Percentiles rank a stretch among this genome's conserved stretches.
Conservation (phyloP, 257 asterid genomes). For the Forsythia suspensa region DNA sequence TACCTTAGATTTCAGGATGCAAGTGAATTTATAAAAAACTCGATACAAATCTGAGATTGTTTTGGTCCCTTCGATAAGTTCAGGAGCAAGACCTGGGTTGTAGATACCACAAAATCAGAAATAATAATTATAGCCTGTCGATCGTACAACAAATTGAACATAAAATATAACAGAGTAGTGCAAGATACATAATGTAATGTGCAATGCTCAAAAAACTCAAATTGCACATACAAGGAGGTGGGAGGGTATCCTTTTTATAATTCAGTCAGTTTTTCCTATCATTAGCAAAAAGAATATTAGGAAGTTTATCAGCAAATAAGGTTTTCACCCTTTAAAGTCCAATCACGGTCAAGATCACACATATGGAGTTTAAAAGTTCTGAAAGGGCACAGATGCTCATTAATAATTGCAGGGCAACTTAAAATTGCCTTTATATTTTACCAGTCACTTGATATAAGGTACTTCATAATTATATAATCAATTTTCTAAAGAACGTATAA, state of each 20-base stretch:
- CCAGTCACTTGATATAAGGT: not conserved
- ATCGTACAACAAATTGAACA: slow-evolving; percentile 12
- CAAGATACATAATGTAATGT: not conserved
- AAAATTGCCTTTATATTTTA: not conserved
- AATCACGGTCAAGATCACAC: not conserved
- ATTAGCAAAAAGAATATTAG: not conserved
- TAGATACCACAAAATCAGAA: slow-evolving; percentile 16
- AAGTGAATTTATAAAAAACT: slow-evolving; percentile 80
- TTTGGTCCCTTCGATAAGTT: slow-evolving; percentile 69
- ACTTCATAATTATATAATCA: not conserved
- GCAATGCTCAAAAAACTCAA: not conserved
- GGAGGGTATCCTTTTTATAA: not conserved
- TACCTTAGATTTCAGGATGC: slow-evolving; percentile 88
- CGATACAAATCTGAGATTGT: slow-evolving; percentile 83
- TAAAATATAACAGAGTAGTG: not conserved
- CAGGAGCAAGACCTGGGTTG: slow-evolving; percentile 82
- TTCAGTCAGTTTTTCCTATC: slow-evolving; percentile 1
- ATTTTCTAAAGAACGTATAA: not conserved
- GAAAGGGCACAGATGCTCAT: slow-evolving; percentile 1
- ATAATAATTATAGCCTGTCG: slow-evolving; percentile 10
- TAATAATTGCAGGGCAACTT: not conserved
- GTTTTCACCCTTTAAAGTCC: slow-evolving; percentile 10
- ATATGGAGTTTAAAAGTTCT: not conserved
- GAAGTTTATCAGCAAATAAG: not conserved
- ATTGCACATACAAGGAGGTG: not conserved